phyloP scores from a whole-genome alignment of 176 grass and related monocot genomes.

The Eragrostis nindensis region DNA sequence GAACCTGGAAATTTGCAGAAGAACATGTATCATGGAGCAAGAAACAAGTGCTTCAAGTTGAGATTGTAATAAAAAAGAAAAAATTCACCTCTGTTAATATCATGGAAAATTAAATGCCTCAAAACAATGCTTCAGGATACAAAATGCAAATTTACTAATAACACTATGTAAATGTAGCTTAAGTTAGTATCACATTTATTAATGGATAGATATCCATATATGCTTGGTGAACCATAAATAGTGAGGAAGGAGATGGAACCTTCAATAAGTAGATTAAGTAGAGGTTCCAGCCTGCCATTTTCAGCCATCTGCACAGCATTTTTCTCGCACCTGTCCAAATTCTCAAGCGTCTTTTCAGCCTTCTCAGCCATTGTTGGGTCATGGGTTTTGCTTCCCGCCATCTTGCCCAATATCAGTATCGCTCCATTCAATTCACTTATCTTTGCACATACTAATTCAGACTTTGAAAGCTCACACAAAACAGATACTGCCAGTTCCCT shows the following conservation, averaged over 20 bases:
- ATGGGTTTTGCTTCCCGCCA: conserved; percentile 45
- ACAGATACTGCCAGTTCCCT: conserved; percentile 61
- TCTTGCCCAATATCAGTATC: conserved; percentile 62
- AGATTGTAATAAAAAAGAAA: not conserved
- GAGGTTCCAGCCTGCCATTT: conserved; percentile 71
- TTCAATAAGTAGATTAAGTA: conserved; percentile 67
- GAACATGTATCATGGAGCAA: conserved; percentile 8
- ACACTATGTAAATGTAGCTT: not conserved
- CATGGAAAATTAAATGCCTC: conserved; percentile 1
- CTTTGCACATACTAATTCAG: conserved; percentile 48
- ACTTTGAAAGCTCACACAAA: conserved; percentile 67
- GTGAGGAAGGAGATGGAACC: conserved; percentile 39
- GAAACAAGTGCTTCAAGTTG: conserved; percentile 14
- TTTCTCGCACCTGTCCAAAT: conserved; percentile 61
- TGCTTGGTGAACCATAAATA: not conserved
- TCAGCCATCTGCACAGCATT: conserved; percentile 71
- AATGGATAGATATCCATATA: not conserved
- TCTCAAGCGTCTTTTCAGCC: conserved; percentile 55
- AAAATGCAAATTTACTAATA: not conserved
- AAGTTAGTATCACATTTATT: not conserved
- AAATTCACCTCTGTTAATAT: not conserved
- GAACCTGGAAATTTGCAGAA: conserved; percentile 58
- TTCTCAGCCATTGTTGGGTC: conserved; percentile 33
- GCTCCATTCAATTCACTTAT: conserved; percentile 57
- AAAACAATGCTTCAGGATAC: not conserved